Evolutionary conservation across 2,329 filamentous ascomycete species (phyloP).

Genomic region (Cladophialophora carrionii): DNA sequence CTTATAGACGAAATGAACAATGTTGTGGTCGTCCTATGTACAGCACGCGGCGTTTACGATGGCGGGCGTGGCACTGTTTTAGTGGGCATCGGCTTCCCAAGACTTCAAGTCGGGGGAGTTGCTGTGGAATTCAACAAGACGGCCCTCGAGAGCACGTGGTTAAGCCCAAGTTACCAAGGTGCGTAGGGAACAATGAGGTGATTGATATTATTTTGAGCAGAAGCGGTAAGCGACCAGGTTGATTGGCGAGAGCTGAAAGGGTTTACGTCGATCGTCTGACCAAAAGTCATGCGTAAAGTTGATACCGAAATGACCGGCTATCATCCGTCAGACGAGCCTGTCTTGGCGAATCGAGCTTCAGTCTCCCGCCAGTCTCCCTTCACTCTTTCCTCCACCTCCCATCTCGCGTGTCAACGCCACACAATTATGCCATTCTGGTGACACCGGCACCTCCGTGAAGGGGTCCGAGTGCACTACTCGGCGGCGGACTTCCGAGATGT

Average conservation of each 20-base stretch:
- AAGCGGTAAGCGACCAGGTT: too few relatives aligned
- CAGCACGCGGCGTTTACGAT: not conserved
- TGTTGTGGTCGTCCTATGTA: not conserved
- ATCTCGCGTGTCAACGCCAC: not conserved
- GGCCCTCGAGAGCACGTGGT: constrained; percentile 3
- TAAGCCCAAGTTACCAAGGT: not conserved
- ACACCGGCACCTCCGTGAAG: not conserved
- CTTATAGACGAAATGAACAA: not conserved
- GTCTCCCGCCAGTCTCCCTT: not conserved
- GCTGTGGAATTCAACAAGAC: not conserved
- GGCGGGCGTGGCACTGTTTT: not conserved
- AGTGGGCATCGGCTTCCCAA: not conserved
- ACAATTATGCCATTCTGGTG: not conserved
- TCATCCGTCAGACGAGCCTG: not conserved
- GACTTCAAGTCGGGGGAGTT: not conserved
- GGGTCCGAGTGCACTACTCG: not conserved
- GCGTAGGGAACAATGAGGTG: not conserved
- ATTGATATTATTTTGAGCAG: not conserved
- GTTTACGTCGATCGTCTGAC: not conserved
- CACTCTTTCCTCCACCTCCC: not conserved
- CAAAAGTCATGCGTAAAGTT: not conserved
- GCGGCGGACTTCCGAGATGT: constrained; percentile 19
- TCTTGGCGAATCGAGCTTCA: not conserved
- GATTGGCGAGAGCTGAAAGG: not conserved
- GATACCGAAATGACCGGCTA: not conserved